Evolutionary conservation across 495 filamentous ascomycete species (phyloP), one percentile per base, ranked within the genome.

Genomic region (Niebla homalea): DNA sequence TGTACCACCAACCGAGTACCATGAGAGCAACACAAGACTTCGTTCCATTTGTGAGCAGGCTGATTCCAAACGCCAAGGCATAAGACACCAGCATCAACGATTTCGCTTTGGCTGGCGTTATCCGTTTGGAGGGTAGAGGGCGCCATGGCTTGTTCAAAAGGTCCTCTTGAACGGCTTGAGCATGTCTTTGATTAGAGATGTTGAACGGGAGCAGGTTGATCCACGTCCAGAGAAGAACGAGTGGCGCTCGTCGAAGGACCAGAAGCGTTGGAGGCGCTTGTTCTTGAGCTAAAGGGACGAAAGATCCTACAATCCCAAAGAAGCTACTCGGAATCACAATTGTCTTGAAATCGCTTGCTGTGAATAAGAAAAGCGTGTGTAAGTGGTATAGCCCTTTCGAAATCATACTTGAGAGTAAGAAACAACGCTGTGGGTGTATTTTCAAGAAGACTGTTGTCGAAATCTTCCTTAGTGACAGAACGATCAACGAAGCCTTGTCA

Each of bases 91-190:
- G 57, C 25, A 78, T 36, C 1, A 65, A 35, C 3, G 53, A 49
- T 20, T 64, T 62, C 4, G 73, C 63, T 29, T 72, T 60, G 0
- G 55, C 55, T 0, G 54, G 39, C 8, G 64, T 70, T 11, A 80
- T 56, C 6, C 65, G 62, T 1, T 63, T 57, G 0, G 60, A 53
- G 0, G 73, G 75, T 2, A 82, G 62, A 0, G 74, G 72, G 1
- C 78, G 67, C 74, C 76, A 80, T 3, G 73, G 71, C 57, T 81
- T 82, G 62, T 82, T 82, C 53, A 75, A 52, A 0, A 32, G 10
- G 51, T 79, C 76, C 57, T 79, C 77, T 0, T 54, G 41, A n/a
- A 74, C 55, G 4, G 74, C 72, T n/a, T 62, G 52, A 0, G 65
- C 62, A 15, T 54, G 61, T 10, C 72, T 66, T 53, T 79, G 74